Conservation (phyloP, 148 eudicot species). For the Camellia lanceoleosa region DNA sequence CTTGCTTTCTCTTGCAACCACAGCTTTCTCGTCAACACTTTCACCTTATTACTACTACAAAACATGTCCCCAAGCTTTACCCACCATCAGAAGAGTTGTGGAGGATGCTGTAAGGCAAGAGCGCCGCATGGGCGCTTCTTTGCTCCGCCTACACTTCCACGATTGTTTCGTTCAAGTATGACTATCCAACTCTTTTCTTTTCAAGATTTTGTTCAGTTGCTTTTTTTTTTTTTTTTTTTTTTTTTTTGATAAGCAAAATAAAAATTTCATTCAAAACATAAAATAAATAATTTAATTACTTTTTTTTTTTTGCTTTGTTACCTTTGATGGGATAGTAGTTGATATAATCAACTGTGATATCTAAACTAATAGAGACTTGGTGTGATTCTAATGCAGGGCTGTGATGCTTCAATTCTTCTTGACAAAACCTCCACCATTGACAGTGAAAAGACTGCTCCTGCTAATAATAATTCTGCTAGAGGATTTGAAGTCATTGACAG, state of each 20-base stretch:
- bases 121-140: constrained; percentile 38
- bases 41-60: constrained; percentile 25
- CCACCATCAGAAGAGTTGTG: constrained; percentile 26
- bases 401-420: constrained; percentile 36
- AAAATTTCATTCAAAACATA: no score
- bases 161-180: constrained; percentile 36
- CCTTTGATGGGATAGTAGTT: background rate
- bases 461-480: constrained; percentile 25
- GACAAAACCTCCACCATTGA: constrained; percentile 25
- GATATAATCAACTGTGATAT: no score
- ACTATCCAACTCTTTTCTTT: background rate
- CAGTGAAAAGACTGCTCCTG: constrained; percentile 25
- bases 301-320: no score
- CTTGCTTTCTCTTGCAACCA: constrained; percentile 1
- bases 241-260: no score
- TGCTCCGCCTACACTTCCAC: constrained; percentile 34
- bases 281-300: no score
- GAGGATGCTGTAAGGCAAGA: constrained; percentile 23
- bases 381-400: constrained; percentile 21
- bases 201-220: background rate
- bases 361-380: no score
- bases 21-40: constrained; percentile 6
- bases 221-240: no score
- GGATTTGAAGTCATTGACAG: constrained; percentile 32
- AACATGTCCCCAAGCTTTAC: constrained; percentile 30